phyloP scores from a whole-genome alignment of 306 rosid species.

The Vicia villosa region DNA sequence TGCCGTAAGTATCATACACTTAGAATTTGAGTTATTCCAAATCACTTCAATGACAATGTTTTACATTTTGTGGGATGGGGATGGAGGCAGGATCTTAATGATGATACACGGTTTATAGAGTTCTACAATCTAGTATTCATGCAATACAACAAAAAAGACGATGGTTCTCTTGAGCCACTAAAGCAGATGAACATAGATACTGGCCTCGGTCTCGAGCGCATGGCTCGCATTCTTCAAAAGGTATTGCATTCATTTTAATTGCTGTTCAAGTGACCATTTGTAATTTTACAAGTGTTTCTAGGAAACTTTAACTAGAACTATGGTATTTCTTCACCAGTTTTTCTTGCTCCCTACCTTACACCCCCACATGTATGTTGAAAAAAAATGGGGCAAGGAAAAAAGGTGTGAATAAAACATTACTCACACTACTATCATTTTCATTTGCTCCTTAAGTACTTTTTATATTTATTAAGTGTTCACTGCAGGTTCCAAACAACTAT shows the following conservation, averaged over 20 bases:
- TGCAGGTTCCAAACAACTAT: constrained; percentile 92
- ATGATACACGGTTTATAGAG: constrained; percentile 85
- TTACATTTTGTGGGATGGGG: constrained; percentile 31
- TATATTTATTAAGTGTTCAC: constrained; percentile 35
- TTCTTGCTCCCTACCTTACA: background rate
- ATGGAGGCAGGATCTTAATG: constrained; percentile 77
- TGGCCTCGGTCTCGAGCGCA: constrained; percentile 93
- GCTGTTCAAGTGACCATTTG: constrained; percentile 20
- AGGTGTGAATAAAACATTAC: background rate
- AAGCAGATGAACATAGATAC: constrained; percentile 94
- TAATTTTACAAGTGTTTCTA: constrained; percentile 3
- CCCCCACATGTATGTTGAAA: background rate
- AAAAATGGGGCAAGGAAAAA: background rate
- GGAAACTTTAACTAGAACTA: constrained; percentile 2
- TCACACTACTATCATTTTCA: constrained; percentile 23
- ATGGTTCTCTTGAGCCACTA: constrained; percentile 83
- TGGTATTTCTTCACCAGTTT: background rate
- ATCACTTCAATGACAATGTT: constrained; percentile 23
- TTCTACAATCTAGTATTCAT: constrained; percentile 93
- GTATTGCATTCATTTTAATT: constrained; percentile 43
- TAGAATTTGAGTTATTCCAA: constrained; percentile 20
- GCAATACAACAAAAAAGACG: constrained; percentile 91
- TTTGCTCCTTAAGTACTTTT: constrained; percentile 29
- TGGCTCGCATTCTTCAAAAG: constrained; percentile 96
- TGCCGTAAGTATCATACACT: constrained; percentile 50